Evolutionary conservation across 148 eudicot species (phyloP), one percentile per base, ranked within the genome.

Genomic region (Amaranthus cruentus): DNA sequence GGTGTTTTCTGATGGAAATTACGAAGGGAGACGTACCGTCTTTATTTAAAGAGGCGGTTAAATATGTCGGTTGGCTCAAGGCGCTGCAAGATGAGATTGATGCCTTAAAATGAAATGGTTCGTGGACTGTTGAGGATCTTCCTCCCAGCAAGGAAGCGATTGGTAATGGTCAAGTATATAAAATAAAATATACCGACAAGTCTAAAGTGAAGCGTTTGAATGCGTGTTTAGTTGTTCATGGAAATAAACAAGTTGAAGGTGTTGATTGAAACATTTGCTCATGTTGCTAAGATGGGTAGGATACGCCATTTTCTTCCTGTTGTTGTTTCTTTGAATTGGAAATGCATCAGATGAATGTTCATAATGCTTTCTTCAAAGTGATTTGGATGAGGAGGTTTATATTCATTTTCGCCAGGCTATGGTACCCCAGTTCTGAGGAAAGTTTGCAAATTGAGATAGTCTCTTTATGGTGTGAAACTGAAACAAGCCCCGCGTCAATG

Each of bases 351-450:
- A 6, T 67, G 43, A 18, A 18, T 18, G 18, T 18, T 18, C 18
- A 18, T 18, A 18, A 18, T 18, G 18, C 18, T 18, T 67, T 50
- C 44, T 67, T 6, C 55, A 50, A 48, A 53, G 74, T 9, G 74
- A 71, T 57, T 15, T 71, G 10, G 52, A 44, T 0, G 65, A 71
- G 5, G 74, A 71, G 6, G 55, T 72, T 2, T 72, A 72, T 12
- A 73, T 73, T 58, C 18, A 28, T 0, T 9, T 58, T 0, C 68
- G 2, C 66, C 66, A 0, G 75, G 75, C 0, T 60, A 11, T 59
- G 2, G 7, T 14, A 2, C 14, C 3, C 4, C 44, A 2, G 0
- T 15, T 13, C 65, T 44, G 0, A 53, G 67, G 9, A 72, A 57
- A 1, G 75, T 72, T 3, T 61, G 66, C 9, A 50, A 67, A 1